Base-by-base conservation (phyloP, 2,329 filamentous ascomycete genomes). In the Fusarium annulatum region DNA sequence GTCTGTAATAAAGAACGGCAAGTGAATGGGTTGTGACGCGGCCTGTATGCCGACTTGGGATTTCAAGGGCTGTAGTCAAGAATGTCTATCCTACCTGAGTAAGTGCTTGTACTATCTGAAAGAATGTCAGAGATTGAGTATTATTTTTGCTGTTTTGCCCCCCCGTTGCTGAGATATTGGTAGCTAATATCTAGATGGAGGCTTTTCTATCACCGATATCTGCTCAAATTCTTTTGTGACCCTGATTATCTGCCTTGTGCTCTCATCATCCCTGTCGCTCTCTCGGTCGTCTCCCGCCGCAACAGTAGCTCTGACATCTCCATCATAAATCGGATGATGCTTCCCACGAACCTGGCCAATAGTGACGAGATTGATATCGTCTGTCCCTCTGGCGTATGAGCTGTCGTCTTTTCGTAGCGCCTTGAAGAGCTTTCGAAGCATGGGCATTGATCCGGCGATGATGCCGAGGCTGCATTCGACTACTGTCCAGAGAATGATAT, bases 391-490 rank as follows among this genome's bases (percentile, higher is more conserved):
- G 7, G 23, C 23, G 6, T 67, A 63, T 4, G 45, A 48, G 4
- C 55, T 71, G 8, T 52, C 55, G 11, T 70, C 55, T 26, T 52
- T 71, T 6, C 36, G 23, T 1, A 69, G 28, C 1, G 48, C 28
- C 6, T 59, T 65, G 28, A 70, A 64, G 3, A 69, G 42, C 10
- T 69, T 69, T n/a, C 65, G 46, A 9, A 71, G 69, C 57, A 71
- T 67, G 2, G 69, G 67, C 42, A 72, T 67, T 12, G 67, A 67
- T 7, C 69, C 67, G 5, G 67, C 67, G 12, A 71, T 67, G 16
- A 72, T 60, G 7, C 58, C 69, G 0, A 72, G 49, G 8, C 67
- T 59, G 10, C 69, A 72, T 42, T 72, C 67, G 2, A 71, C 39
- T 3, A 72, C 45, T 1, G 63, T 64, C 58, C 63, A 71, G 1